phyloP scores from a whole-genome alignment of 768 basidiomycete species.

The Cystobasidium tubakii region DNA sequence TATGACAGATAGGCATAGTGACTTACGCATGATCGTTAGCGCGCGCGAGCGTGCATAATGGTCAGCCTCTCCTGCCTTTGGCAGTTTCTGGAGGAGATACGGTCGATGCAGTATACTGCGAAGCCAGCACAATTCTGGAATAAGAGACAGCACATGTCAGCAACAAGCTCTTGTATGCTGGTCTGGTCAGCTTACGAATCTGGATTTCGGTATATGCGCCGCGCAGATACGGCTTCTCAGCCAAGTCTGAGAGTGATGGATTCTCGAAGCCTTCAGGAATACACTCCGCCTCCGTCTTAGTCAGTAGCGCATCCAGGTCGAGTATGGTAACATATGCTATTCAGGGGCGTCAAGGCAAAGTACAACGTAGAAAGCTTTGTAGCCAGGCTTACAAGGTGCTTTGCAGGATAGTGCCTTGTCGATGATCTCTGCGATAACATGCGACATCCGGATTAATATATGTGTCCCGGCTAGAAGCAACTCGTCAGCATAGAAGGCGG shows the following conservation, averaged over 20 bases:
- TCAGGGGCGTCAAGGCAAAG: not conserved
- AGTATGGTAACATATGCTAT: slow-evolving; percentile 27
- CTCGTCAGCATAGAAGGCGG: not conserved
- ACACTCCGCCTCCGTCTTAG: slow-evolving; percentile 15
- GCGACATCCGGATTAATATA: not conserved
- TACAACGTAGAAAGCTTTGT: too few species aligned
- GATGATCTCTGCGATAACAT: slow-evolving; percentile 28
- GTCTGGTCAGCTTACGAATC: not conserved
- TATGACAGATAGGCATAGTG: not conserved
- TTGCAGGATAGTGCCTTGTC: slow-evolving; percentile 29
- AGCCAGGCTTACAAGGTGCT: slow-evolving; percentile 9
- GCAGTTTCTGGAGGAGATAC: slow-evolving; percentile 18
- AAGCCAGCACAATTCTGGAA: slow-evolving; percentile 1
- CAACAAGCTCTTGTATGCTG: not conserved
- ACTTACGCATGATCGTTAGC: slow-evolving; percentile 8
- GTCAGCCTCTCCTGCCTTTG: slow-evolving; percentile 29
- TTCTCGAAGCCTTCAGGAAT: slow-evolving; percentile 26
- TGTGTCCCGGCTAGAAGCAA: not conserved
- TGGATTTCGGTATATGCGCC: not conserved
- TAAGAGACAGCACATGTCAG: not conserved
- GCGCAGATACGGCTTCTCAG: slow-evolving; percentile 29
- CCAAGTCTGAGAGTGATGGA: slow-evolving; percentile 5
- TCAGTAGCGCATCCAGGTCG: slow-evolving; percentile 27
- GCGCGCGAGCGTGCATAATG: slow-evolving; percentile 25
- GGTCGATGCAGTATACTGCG: slow-evolving; percentile 33